Base-by-base conservation (phyloP, 164 flowering plant species). In the Stephania cephalantha region DNA sequence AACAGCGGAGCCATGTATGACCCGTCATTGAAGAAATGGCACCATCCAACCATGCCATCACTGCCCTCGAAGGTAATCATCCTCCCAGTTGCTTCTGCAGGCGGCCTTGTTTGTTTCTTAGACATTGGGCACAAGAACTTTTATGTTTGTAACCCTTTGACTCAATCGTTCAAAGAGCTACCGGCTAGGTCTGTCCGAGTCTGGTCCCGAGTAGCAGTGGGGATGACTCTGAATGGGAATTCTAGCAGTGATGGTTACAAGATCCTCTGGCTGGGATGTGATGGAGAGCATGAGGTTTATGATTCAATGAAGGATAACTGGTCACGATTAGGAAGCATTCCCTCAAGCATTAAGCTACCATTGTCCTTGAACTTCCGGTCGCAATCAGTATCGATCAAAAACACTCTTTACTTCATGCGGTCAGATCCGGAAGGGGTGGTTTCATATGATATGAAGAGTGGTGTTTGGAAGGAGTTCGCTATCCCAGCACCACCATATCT, bases 41-140 rank as follows among this genome's bases (percentile, higher is more conserved):
- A 89, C 84, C 92, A 89, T 61, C 96, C 88, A 1, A 79, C 87
- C 45, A 83, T 85, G 46, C 88, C 92, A 46, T 72, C 86, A 42
- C 73, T 89, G 74, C 90, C 90, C 9, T 73, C 86, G 13, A 90
- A 87, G 81, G 73, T 77, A 70, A 85, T 87, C n/a, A 78, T 87
- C 69, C 80, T 91, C 79, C 99, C 99, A 69, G 90, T 93, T 69
- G 97, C 99, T 77, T 95, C 97, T 13, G 94, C 96, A 7, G 97
- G 97, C 50, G 99, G 99, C 45, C 89, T 95, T 25, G 87, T 95
- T 29, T 95, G 99, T 77, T 91, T 92, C 74, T 86, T 88, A 61
- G 97, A 95, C 69, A 87, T 91, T 69, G 89, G 91, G 30, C 92
- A 93, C 72, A 78, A 88, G 72, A 87, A 87, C 79, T 91, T 93